A percentile compares a stretch with the other conserved stretches of the same genome.
Evolutionary conservation across 345 rosid genomes (phyloP).

Genomic region (Jatropha curcas): DNA sequence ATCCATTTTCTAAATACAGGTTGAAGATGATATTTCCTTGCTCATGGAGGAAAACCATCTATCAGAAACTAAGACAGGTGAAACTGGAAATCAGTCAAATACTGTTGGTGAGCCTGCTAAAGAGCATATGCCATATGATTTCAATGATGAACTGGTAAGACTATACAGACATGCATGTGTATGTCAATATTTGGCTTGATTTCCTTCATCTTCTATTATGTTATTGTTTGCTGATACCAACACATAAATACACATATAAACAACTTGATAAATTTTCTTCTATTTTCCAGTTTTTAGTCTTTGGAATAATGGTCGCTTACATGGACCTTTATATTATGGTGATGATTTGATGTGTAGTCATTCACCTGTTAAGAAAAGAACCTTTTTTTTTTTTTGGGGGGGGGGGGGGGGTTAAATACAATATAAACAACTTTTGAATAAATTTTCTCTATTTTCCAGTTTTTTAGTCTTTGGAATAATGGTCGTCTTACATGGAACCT

Average conservation of each 20-base stretch:
- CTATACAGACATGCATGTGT: background rate
- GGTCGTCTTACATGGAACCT: no score
- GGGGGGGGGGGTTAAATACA: no score
- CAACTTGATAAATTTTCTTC: background rate
- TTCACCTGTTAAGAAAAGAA: no score
- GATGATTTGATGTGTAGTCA: no score
- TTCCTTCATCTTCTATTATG: background rate
- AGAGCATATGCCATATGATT: slow-evolving; percentile 54
- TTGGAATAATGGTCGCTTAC: background rate
- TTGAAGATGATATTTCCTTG: slow-evolving; percentile 53
- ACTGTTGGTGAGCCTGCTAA: slow-evolving; percentile 35
- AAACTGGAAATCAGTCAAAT: slow-evolving; percentile 26
- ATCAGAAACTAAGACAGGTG: slow-evolving; percentile 32
- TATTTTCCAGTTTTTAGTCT: background rate
- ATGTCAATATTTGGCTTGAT: slow-evolving; percentile 1
- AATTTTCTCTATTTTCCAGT: no score
- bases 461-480: no score
- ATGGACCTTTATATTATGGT: background rate
- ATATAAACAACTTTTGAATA: no score
- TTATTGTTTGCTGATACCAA: slow-evolving; percentile 1
- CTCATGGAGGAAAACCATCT: slow-evolving; percentile 41
- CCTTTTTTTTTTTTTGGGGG: no score
- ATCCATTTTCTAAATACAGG: slow-evolving; percentile 49
- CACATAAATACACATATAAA: background rate
- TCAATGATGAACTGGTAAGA: slow-evolving; percentile 73